Evolutionary conservation across 2,329 filamentous ascomycete species (phyloP), one percentile per base, ranked within the genome.

Genomic region (Penicillium nordicum): DNA sequence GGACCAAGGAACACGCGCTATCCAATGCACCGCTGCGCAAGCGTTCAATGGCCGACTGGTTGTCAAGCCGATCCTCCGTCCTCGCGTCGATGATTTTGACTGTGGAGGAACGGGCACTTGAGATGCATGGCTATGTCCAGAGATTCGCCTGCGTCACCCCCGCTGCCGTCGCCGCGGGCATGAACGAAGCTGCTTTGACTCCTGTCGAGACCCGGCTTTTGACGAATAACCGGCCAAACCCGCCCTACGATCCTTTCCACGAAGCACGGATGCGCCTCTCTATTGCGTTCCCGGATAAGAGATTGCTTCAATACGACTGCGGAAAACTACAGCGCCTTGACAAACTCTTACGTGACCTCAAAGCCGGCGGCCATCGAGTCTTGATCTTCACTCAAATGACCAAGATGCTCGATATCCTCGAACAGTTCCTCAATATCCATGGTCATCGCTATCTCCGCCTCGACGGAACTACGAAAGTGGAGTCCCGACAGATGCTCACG

Each of bases 331-430:
- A 99, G 69, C 87, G 88, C 18, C 82, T 99, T 16, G 94, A 95
- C 68, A 87, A 87, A 58, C 82, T 99, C 2, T 82, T 99, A 14
- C 88, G 94, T 10, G 87, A 89, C 60, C 82, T 99, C 8, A 92
- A 97, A 75, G 85, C 89, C 2, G 92, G 91, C 38, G 92, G 92
- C 1, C 94, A 97, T 69, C 90, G 95, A 8, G 94, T 92, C 10
- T 81, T 99, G 49, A 99, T 99, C 71, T 99, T 99, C 74, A 97
- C 95, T 0, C 94, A 99, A 70, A 99, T 99, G 94, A 97, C 94
- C 45, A 96, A 96, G 72, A 94, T 97, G 44, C 82, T 99, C 18
- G 93, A 99, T 72, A 96, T 99, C 53, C 82, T 99, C 2, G 94
- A 99, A 73, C 92, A 94, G 65, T 99, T 99, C 70, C 84, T 99